Conservation (phyloP, 352 stramenopile species). For the Phytopythium sindhum region DNA sequence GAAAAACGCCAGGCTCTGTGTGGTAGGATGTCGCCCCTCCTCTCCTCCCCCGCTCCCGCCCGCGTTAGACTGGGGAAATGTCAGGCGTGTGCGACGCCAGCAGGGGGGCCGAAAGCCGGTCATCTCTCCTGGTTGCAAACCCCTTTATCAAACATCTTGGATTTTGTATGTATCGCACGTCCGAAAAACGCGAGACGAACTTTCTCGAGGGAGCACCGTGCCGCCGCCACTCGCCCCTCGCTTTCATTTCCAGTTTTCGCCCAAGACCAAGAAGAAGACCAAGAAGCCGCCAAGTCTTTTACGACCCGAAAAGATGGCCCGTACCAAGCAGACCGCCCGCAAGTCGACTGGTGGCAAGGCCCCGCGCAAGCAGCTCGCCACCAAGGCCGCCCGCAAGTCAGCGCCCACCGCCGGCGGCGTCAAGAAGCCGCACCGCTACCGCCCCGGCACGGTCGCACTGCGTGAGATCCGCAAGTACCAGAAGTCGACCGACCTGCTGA, state of each 20-base stretch:
- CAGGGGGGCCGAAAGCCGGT: conserved; percentile 8
- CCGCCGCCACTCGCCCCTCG: conserved; percentile 2
- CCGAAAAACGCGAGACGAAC: conserved; percentile 10
- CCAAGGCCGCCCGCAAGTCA: conserved; percentile 91
- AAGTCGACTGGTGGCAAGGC: conserved; percentile 95
- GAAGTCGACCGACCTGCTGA: conserved; percentile 93
- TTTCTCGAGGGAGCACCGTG: conserved; percentile 1
- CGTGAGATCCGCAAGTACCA: conserved; percentile 97
- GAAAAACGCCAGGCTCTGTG: not conserved
- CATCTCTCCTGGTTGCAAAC: conserved; percentile 37
- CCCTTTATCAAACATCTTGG: conserved; percentile 30
- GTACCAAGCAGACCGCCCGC: conserved; percentile 96
- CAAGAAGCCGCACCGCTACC: conserved; percentile 87
- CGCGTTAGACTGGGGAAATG: not conserved
- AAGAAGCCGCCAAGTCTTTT: not conserved
- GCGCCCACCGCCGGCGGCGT: conserved; percentile 90
- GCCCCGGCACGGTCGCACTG: conserved; percentile 84
- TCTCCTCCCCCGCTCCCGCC: conserved; percentile 1
- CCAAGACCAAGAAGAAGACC: conserved; percentile 14
- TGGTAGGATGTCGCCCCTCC: conserved; percentile 31
- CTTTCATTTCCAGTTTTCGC: conserved; percentile 48
- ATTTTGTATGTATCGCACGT: conserved; percentile 31
- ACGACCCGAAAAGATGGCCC: conserved; percentile 53
- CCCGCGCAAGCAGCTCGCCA: conserved; percentile 92
- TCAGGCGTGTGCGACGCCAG: not conserved